Evolutionary conservation across 140 eudicot genomes (phyloP).

Genomic region (Flaveria floridana): DNA sequence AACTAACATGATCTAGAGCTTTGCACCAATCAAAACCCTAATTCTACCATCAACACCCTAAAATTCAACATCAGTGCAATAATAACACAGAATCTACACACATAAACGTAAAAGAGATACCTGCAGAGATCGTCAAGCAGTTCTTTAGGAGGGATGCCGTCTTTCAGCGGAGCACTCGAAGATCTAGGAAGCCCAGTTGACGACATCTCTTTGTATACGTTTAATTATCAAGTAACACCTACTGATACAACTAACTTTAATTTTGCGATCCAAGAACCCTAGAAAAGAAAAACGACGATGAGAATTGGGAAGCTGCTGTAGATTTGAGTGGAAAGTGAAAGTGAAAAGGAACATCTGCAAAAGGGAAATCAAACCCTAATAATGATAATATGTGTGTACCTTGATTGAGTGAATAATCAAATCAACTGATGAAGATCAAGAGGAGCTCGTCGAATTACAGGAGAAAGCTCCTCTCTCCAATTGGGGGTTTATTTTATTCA

Average conservation of each 20-base stretch:
- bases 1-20: conserved; percentile 10
- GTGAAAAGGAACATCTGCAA: background rate
- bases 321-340: conserved; percentile 24
- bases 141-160: conserved; percentile 89
- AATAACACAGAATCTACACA: background rate
- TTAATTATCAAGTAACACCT: conserved; percentile 2
- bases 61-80: conserved; percentile 6
- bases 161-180: conserved; percentile 67
- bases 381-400: conserved; percentile 14
- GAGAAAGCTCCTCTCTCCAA: conserved; percentile 31
- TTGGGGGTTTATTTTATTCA: conserved; percentile 1
- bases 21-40: conserved; percentile 20
- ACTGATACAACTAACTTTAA: conserved; percentile 5
- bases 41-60: conserved; percentile 1
- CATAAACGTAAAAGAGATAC: conserved; percentile 27
- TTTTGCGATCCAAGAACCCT: conserved; percentile 36
- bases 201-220: conserved; percentile 24
- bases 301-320: conserved; percentile 19
- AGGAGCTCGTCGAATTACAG: conserved; percentile 23
- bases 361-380: conserved; percentile 25
- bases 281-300: conserved; percentile 6
- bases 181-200: conserved; percentile 62
- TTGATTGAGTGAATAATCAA: conserved; percentile 14
- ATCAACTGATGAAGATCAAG: conserved; percentile 15
- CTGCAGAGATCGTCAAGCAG: conserved; percentile 99